Evolutionary conservation across 148 eudicot species (phyloP).

Genomic region (Camellia lanceoleosa): DNA sequence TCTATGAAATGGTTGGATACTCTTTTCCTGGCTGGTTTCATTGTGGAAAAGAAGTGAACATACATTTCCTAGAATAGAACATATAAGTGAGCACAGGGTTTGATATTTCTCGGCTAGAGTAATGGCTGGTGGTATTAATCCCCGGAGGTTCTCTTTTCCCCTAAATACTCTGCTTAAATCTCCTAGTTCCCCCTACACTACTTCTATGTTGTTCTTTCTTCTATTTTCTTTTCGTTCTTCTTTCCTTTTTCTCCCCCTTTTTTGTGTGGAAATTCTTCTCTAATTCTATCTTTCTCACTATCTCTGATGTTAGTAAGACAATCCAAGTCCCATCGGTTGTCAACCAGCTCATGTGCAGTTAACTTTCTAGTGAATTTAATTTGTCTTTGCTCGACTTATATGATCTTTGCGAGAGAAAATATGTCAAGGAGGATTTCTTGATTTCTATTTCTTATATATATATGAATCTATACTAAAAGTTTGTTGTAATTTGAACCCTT

Average conservation of each 20-base stretch:
- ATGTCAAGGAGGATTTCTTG: background rate
- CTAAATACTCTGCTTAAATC: background rate
- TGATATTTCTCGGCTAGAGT: too few relatives aligned
- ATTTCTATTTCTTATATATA: background rate
- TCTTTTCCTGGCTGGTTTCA: background rate
- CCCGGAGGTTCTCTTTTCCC: background rate
- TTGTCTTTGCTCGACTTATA: background rate
- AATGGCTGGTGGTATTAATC: background rate
- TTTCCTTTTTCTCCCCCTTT: background rate
- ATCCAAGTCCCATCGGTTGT: background rate
- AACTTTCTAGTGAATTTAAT: background rate
- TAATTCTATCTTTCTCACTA: background rate
- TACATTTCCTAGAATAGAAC: too few relatives aligned
- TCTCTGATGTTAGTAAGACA: background rate
- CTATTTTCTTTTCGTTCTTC: too few relatives aligned
- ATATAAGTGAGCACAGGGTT: too few relatives aligned
- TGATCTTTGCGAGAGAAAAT: background rate
- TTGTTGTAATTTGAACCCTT: background rate
- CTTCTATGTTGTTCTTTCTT: background rate
- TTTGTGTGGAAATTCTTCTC: background rate
- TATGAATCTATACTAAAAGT: too few relatives aligned
- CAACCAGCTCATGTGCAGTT: background rate
- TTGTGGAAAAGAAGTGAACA: too few relatives aligned
- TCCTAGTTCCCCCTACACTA: background rate
- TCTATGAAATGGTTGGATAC: background rate